phyloP scores from a whole-genome alignment of 441 rosid species.

The Oxalis stricta region DNA sequence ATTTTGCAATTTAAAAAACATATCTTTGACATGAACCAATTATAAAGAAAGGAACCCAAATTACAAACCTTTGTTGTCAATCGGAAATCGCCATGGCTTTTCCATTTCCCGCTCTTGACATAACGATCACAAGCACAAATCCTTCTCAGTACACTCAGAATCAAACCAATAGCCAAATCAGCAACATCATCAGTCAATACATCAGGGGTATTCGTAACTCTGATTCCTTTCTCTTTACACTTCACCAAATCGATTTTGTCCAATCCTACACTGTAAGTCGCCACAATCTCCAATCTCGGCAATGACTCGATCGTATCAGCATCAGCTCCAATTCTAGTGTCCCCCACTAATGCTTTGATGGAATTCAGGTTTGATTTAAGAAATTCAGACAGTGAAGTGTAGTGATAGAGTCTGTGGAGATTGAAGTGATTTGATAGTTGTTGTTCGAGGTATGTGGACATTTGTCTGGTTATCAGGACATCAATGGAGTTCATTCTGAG shows the following conservation, averaged over 20 bases:
- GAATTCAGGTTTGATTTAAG: slow-evolving; percentile 14
- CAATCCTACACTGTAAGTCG: slow-evolving; percentile 43
- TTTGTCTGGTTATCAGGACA: slow-evolving; percentile 41
- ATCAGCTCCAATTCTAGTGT: slow-evolving; percentile 38
- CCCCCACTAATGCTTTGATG: slow-evolving; percentile 42
- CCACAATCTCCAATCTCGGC: slow-evolving; percentile 41
- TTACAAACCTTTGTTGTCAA: slow-evolving; percentile 25
- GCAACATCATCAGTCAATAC: slow-evolving; percentile 59
- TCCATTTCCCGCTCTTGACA: slow-evolving; percentile 42
- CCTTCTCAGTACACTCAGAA: slow-evolving; percentile 37
- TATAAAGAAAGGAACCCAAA: slow-evolving; percentile 1
- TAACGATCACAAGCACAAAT: slow-evolving; percentile 29
- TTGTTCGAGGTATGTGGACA: slow-evolving; percentile 31
- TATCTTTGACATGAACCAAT: not conserved
- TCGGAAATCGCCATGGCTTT: slow-evolving; percentile 11
- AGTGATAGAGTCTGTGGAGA: slow-evolving; percentile 32
- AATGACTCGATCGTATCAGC: slow-evolving; percentile 38
- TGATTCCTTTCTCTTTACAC: slow-evolving; percentile 40
- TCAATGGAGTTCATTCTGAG: slow-evolving; percentile 26
- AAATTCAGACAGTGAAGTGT: slow-evolving; percentile 13
- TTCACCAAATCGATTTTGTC: slow-evolving; percentile 44
- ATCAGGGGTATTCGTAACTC: slow-evolving; percentile 53
- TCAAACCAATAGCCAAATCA: slow-evolving; percentile 43
- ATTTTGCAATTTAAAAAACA: not conserved
- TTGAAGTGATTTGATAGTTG: slow-evolving; percentile 37